Evolutionary conservation across 1,284 basidiomycete genomes (phyloP), one percentile per base, ranked within the genome.

Genomic region (Coniferiporia weirii): DNA sequence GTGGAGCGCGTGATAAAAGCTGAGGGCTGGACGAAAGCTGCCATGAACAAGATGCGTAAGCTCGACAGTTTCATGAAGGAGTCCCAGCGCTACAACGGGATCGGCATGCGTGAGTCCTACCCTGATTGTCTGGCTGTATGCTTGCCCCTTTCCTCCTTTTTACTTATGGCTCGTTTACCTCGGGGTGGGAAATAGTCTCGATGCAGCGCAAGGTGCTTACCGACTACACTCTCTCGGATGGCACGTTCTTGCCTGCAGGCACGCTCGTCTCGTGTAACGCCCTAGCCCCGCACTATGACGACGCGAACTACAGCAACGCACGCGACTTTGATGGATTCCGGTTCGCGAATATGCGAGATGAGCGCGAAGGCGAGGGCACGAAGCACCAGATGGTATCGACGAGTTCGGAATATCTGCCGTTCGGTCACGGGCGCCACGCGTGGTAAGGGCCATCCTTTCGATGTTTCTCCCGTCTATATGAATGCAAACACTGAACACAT

Each of bases 51-150:
- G 52, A 76, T 81, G 75, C 65, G 64, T 50, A 76, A 74, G 61
- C 54, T 79, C 1, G 79, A 82, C 64, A 81, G 79, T 62, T 78
- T 81, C 64, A 27, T 82, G 27, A 72, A 69, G 49, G 79, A 81
- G 64, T 69, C 70, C 1, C 70, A 73, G 57, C 70, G 79, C 1
- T 47, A 72, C 15, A 66, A 71, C 43, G 70, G 72, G 0, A 52
- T 71, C 1, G 61, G 56, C 44, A 35, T 61, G n/a, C 36, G 74
- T 73, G 65, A 51, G 70, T 68, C 3, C 17, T 64, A 27, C 5
- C 19, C 27, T 40, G 38, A 40, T 34, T 46, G 15, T 17, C 17
- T 10, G 40, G 15, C 8, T n/a, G 1, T 44, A 3, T 45, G 27
- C 9, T 43, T 3, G 2, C 34, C 38, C 9, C 7, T 15, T 38